phyloP scores from a whole-genome alignment of 257 asterid species.

The Scutellaria galericulata region DNA sequence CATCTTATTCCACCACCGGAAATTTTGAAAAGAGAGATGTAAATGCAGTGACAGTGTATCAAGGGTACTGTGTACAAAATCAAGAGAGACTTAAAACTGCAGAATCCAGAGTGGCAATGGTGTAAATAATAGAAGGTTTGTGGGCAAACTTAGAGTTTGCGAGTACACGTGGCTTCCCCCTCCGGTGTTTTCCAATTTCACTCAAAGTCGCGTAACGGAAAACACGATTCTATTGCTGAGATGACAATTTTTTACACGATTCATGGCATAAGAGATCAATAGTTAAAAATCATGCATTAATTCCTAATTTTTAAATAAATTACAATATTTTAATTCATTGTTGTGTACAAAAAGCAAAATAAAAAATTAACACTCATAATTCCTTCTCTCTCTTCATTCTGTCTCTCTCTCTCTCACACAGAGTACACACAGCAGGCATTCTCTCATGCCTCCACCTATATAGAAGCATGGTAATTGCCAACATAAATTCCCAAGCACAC shows the following conservation, averaged over 20 bases:
- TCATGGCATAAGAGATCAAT: no score
- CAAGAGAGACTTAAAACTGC: neutral
- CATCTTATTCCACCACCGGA: neutral
- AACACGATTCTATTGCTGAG: neutral
- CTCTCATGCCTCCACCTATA: constrained; percentile 18
- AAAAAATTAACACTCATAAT: neutral
- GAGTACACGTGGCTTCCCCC: neutral
- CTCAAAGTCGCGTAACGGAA: neutral
- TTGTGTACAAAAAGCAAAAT: no score
- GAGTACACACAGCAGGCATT: constrained; percentile 2
- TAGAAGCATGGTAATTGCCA: neutral
- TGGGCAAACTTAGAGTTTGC: neutral
- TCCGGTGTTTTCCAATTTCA: constrained; percentile 16
- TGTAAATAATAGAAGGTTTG: neutral
- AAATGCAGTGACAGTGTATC: neutral
- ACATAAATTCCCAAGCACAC: constrained; percentile 28
- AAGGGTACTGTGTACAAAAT: no score
- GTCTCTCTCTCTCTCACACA: constrained; percentile 23
- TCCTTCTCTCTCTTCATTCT: no score
- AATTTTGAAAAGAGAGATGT: neutral
- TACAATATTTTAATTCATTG: no score
- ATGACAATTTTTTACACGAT: no score
- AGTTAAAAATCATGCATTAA: no score
- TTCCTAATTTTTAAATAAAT: no score
- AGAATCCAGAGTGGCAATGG: neutral